A percentile compares a stretch with the other conserved stretches of the same genome.
Conservation (phyloP, 208 protist species). For the Crithidia expoeki region DNA sequence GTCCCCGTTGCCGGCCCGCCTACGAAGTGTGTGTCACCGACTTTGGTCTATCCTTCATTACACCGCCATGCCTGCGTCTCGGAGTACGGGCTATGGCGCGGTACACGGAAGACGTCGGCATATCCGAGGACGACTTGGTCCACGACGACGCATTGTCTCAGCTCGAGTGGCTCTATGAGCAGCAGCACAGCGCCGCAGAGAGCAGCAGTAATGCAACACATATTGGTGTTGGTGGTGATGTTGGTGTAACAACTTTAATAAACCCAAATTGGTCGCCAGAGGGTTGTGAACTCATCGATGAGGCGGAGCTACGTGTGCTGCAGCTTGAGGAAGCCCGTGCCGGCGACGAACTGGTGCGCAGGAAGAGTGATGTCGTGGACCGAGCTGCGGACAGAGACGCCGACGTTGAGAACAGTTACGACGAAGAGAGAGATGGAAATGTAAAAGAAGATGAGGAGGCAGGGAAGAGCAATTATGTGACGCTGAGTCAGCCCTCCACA, state of each 20-base stretch:
- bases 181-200: constrained; percentile 8
- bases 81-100: constrained; percentile 29
- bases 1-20: constrained; percentile 10
- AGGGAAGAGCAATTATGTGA: not conserved
- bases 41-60: constrained; percentile 51
- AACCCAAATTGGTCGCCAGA: not conserved
- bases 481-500: not conserved
- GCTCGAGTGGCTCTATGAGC: constrained; percentile 27
- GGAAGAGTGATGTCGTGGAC: not conserved
- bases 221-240: not conserved
- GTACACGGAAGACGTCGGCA: constrained; percentile 15
- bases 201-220: not conserved
- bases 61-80: constrained; percentile 40
- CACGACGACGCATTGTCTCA: constrained; percentile 25
- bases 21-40: constrained; percentile 53
- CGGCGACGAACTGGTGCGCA: constrained; percentile 1
- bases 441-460: not conserved
- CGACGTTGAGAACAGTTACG: not conserved
- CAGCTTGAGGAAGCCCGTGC: constrained; percentile 11
- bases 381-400: not conserved
- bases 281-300: constrained; percentile 9
- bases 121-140: constrained; percentile 27
- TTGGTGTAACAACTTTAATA: not conserved
- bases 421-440: not conserved
- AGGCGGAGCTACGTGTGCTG: constrained; percentile 20